phyloP scores from a whole-genome alignment of 2,329 filamentous ascomycete species.

The Neofusicoccum sp. region DNA sequence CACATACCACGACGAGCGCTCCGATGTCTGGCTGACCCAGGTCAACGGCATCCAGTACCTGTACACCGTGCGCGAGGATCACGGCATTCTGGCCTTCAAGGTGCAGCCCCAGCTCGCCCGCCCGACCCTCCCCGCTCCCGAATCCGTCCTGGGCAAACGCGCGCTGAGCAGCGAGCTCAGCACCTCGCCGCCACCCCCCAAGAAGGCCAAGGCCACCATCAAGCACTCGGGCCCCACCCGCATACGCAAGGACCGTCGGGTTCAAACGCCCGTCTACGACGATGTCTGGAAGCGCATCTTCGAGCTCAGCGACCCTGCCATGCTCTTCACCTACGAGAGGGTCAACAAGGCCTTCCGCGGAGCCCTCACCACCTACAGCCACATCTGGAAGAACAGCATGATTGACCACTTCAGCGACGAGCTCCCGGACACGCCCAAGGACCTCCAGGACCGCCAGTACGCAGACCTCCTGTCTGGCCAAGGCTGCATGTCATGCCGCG shows the following conservation, averaged over 20 bases:
- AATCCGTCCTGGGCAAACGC: constrained; percentile 17
- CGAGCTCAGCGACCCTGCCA: constrained; percentile 18
- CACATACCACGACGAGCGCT: constrained; percentile 8
- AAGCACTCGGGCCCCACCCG: constrained; percentile 20
- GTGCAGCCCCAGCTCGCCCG: constrained; percentile 16
- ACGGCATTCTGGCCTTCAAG: constrained; percentile 19
- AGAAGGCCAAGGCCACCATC: not conserved
- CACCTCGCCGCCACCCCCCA: constrained; percentile 1
- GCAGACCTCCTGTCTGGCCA: constrained; percentile 39
- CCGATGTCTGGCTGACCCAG: constrained; percentile 14
- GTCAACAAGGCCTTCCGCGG: constrained; percentile 8
- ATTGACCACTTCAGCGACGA: constrained; percentile 33
- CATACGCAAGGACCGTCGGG: constrained; percentile 21
- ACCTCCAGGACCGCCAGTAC: constrained; percentile 41
- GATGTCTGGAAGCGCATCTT: constrained; percentile 26
- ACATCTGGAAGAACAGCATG: constrained; percentile 37
- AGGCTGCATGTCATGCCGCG: constrained; percentile 40
- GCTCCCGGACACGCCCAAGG: constrained; percentile 35
- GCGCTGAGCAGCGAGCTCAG: not conserved
- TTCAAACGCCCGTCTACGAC: constrained; percentile 19
- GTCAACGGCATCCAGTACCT: constrained; percentile 12
- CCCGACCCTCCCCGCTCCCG: not conserved
- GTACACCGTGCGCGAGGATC: constrained; percentile 15
- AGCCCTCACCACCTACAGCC: constrained; percentile 11
- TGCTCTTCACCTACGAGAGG: constrained; percentile 20